These are phyloP conservation scores for Agaricales sp. DNA, from an alignment of 1,284 basidiomycete species.

Conservation along the genomic window DNA sequence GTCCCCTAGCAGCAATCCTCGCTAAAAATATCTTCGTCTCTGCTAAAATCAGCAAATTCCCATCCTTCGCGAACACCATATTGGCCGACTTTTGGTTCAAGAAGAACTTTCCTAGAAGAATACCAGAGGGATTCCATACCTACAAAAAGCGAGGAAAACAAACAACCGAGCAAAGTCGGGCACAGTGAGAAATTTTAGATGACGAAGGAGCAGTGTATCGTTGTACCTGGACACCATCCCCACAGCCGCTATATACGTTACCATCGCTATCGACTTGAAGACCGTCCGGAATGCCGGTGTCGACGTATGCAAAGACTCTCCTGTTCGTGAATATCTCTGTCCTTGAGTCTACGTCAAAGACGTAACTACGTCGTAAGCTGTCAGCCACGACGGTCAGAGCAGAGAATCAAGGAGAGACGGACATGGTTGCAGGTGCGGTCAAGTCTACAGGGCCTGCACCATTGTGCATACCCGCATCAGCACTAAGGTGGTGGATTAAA, in stretches of 20 bases:
- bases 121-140: conserved; percentile 50
- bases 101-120: conserved; percentile 69
- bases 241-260: conserved; percentile 60
- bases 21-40: no score
- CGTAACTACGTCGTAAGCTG: conserved; percentile 40
- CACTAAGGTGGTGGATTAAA: conserved; percentile 22
- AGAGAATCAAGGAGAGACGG: conserved; percentile 14
- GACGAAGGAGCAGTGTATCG: no score
- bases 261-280: conserved; percentile 56
- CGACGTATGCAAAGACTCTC: conserved; percentile 60
- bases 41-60: conserved; percentile 54
- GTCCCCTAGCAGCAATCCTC: no score
- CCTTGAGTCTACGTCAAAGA: conserved; percentile 55
- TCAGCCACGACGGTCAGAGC: background rate
- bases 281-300: conserved; percentile 64
- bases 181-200: conserved; percentile 6
- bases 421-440: conserved; percentile 63
- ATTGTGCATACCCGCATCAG: conserved; percentile 38
- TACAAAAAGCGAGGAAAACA: conserved; percentile 13
- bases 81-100: conserved; percentile 48
- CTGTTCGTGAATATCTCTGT: conserved; percentile 51
- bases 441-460: conserved; percentile 49
- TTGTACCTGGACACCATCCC: conserved; percentile 62
- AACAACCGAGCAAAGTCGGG: conserved; percentile 1
- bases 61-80: conserved; percentile 55